Evolutionary conservation across 148 eudicot species (phyloP).

Genomic region (Agrostemma githago): DNA sequence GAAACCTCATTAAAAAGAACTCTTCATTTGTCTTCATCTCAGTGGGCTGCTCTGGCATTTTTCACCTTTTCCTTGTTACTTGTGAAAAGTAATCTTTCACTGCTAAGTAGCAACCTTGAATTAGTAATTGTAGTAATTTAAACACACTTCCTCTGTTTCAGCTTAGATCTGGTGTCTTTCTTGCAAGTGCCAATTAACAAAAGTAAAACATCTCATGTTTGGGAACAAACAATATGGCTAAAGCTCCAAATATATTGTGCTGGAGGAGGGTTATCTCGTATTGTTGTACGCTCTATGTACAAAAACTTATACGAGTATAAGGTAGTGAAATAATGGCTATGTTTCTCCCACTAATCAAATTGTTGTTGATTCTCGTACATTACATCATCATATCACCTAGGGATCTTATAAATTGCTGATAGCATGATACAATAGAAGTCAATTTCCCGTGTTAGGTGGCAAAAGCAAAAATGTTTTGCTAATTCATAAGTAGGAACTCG

Average conservation of each 20-base stretch:
- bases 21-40: background rate
- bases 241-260: background rate
- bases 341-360: background rate
- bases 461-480: background rate
- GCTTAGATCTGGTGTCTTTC: background rate
- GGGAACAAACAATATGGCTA: background rate
- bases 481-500: background rate
- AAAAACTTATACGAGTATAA: background rate
- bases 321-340: background rate
- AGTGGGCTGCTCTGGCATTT: background rate
- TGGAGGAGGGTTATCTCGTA: background rate
- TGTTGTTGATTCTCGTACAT: background rate
- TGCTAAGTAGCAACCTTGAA: background rate
- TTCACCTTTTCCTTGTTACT: background rate
- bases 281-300: background rate
- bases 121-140: background rate
- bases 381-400: background rate
- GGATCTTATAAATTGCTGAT: slow-evolving; percentile 9
- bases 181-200: background rate
- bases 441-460: background rate
- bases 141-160: background rate
- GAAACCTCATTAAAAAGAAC: background rate
- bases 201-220: background rate
- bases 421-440: background rate
- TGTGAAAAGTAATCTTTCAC: background rate